Percentiles rank a stretch among this genome's conserved stretches.
phyloP scores from a whole-genome alignment of 176 grass and related monocot species.

The Hyparrhenia diplandra region DNA sequence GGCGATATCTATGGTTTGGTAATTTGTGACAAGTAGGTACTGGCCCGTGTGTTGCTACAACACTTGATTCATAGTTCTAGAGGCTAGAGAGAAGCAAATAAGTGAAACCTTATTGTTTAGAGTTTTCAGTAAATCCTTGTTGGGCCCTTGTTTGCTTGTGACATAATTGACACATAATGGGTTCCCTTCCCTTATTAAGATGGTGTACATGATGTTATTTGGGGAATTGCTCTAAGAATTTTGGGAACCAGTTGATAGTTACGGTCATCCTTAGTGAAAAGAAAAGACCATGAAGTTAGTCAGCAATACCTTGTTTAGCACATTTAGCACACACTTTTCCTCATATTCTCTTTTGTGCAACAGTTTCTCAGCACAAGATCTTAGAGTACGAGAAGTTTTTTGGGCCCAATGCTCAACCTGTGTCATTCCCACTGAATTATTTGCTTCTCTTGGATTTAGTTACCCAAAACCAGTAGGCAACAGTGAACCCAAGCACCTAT shows the following conservation, averaged over 20 bases:
- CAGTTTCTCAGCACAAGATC: slow-evolving; percentile 48
- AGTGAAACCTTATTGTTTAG: too few relatives aligned
- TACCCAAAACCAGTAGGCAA: slow-evolving; percentile 42
- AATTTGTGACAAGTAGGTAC: too few relatives aligned
- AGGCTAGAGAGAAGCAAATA: too few relatives aligned
- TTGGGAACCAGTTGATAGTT: background rate
- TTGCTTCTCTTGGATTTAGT: slow-evolving; percentile 56
- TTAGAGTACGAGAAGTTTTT: slow-evolving; percentile 56
- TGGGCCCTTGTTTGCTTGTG: too few relatives aligned
- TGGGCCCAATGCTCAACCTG: slow-evolving; percentile 28
- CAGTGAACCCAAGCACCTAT: slow-evolving; percentile 22
- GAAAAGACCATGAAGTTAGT: too few relatives aligned
- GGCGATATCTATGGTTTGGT: too few relatives aligned
- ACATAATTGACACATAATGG: background rate
- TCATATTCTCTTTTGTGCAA: slow-evolving; percentile 5
- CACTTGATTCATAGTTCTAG: too few relatives aligned
- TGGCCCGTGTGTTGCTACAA: too few relatives aligned
- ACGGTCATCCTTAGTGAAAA: background rate
- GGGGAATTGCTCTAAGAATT: background rate
- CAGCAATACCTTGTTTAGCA: too few relatives aligned
- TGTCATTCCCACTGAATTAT: slow-evolving; percentile 6
- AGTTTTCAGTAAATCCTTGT: too few relatives aligned
- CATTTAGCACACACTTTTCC: too few relatives aligned
- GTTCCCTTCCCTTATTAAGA: background rate
- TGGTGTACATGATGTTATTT: background rate